Evolutionary conservation across 2,329 filamentous ascomycete genomes (phyloP).

Genomic region (Talaromyces sp.): DNA sequence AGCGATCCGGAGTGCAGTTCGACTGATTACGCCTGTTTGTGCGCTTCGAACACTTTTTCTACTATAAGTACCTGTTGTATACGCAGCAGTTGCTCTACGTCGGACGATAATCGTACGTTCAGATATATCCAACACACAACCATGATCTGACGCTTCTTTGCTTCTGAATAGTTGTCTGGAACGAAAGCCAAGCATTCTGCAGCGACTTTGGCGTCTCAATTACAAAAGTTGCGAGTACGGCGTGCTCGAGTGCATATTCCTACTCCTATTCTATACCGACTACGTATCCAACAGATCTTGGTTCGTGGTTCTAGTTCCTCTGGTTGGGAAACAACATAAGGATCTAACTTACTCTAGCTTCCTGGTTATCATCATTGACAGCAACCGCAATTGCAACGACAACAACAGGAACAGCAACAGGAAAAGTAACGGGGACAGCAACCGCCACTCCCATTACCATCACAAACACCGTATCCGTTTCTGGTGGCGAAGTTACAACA

Average conservation of each 20-base stretch:
- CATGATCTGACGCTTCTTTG: not conserved
- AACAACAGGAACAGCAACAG: not conserved
- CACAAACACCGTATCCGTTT: conserved; percentile 10
- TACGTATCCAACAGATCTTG: not conserved
- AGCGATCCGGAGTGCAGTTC: conserved; percentile 1
- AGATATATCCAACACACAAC: not conserved
- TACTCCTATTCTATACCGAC: conserved; percentile 5
- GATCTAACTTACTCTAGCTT: not conserved
- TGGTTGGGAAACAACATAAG: not conserved
- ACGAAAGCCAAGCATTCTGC: conserved; percentile 14
- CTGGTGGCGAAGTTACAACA: not conserved
- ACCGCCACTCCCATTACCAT: not conserved
- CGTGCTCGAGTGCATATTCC: conserved; percentile 13
- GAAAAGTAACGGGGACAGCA: not conserved
- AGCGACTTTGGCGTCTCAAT: conserved; percentile 6
- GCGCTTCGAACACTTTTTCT: conserved; percentile 3
- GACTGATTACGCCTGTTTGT: conserved; percentile 15
- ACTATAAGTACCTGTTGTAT: conserved; percentile 8
- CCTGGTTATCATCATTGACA: not conserved
- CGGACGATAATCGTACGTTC: conserved; percentile 11
- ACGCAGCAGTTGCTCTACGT: conserved; percentile 2
- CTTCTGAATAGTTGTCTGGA: conserved; percentile 1
- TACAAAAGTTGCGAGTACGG: conserved; percentile 9
- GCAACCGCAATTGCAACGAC: not conserved
- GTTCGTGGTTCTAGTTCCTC: not conserved